Evolutionary conservation across 495 filamentous ascomycete species (phyloP), one percentile per base, ranked within the genome.

Genomic region (Zalerion maritima): DNA sequence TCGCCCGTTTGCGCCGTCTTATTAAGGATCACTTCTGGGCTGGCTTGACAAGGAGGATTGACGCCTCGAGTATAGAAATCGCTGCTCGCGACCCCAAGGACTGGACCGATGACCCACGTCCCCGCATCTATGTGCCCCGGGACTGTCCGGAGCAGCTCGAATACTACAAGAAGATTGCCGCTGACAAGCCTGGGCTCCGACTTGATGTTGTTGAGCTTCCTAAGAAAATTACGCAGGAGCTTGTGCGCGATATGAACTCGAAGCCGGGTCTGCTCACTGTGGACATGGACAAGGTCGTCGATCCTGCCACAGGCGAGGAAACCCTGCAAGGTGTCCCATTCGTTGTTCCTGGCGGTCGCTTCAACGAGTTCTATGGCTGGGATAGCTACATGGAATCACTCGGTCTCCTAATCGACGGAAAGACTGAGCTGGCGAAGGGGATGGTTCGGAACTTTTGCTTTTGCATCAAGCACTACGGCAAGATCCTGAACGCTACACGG

Each of bases 401-500:
- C 6, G 85, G 86, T 3, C 62, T 97, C 37, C 52, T 94, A 21
- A 73, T 74, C 36, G 78, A 85, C 46, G 78, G 81, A 44, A 76
- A 78, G 26, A 73, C 78, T 20, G 69, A 92, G 44, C 57, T 97
- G 21, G 82, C 81, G 32, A 91, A 92, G 55, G 68, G 78, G 14
- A 96, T 96, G 81, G 82, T 96, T 18, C 56, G 71, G 39, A 87
- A 97, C 56, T 96, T 96, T 54, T 86, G 80, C 52, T 97, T 97
- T 57, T 86, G 81, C 58, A 94, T 97, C 55, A 75, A 82, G 54
- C 91, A 97, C 54, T 97, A 97, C 49, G 87, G 82, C 32, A 97
- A 94, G 57, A 87, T 96, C 34, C 73, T 94, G 37, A 97, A 96
- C 52, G 89, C 89, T 12, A 97, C 89, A 18, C 75, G 89, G 20